Percentiles rank a stretch among this genome's conserved stretches.
Conservation (phyloP, 257 asterid species). For the Fraxinus excelsior region DNA sequence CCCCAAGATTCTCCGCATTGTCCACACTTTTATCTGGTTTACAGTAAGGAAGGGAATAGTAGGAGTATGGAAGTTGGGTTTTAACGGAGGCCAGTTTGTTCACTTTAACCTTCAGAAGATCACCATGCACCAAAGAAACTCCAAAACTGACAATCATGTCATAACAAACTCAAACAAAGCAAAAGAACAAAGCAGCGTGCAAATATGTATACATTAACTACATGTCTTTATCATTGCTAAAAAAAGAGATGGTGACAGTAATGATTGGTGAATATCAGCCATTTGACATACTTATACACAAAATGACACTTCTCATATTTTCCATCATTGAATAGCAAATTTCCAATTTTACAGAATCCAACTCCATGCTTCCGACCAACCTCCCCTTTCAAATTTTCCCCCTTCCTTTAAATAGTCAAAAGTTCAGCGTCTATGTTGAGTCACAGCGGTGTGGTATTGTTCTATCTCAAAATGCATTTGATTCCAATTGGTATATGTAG, state of each 20-base stretch:
- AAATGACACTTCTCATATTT: not conserved
- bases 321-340: not conserved
- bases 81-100: not conserved
- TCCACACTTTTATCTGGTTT: not conserved
- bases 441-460: too few species aligned
- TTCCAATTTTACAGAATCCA: too few species aligned
- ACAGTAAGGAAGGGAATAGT: slow-evolving; percentile 3
- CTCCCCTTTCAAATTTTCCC: too few species aligned
- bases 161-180: not conserved
- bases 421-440: too few species aligned
- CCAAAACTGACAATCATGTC: not conserved
- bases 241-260: not conserved
- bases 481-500: too few species aligned
- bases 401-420: too few species aligned
- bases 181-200: not conserved
- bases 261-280: not conserved
- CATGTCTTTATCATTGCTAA: not conserved
- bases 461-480: too few species aligned
- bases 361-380: too few species aligned
- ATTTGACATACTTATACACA: not conserved
- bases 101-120: not conserved
- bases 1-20: not conserved
- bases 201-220: not conserved
- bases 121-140: not conserved
- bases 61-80: not conserved